Base-by-base conservation (phyloP, 2,329 filamentous ascomycete genomes). In the Colletotrichum costaricense region DNA sequence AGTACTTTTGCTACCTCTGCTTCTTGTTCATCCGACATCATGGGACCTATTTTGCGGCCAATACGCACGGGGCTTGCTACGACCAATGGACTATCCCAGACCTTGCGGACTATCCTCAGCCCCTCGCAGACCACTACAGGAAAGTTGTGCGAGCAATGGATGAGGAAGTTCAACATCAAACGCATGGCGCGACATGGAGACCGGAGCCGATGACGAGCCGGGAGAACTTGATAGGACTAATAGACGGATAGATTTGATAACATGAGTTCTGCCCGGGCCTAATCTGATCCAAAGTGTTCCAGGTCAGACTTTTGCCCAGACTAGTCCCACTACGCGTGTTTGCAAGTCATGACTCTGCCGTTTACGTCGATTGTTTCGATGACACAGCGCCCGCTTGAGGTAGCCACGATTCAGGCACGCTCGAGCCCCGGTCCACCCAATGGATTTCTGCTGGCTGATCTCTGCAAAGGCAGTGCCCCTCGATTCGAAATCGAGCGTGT, bases 151-250 rank as follows among this genome's bases (percentile, higher is more conserved):
- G 52, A 16, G 68, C 64, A 16, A 74, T 75, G 64, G 58, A 72
- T n/a, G 28, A n/a, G 3, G 72, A 75, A 5, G 19, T 75, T 14
- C 35, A 56, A 5, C 60, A 52, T 12, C 68, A 63, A 28, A 52
- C 58, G 4, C 46, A 33, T 3, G 55, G 22, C 24, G 65, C 68
- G n/a, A 52, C 14, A 4, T 72, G 74, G 63, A 72, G 72, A 6
- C 72, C 72, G 16, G 74, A 75, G 62, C 74, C 74, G 12, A 75
- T 75, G 74, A 75, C 74, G 2, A 75, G 74, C 33, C 73, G 74
- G 7, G 74, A 75, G 33, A 74, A 74, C 14, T 68, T 75, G 12
- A 72, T 75, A 62, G 67, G 56, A 22, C 49, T 38, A 12, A 6
- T 5, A 57, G 19, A 57, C 19, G 35, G 52, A 66, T 57, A 30